Base-by-base conservation (phyloP, 371 early-diverging fungal genomes). In the Nematocida homosporus region DNA sequence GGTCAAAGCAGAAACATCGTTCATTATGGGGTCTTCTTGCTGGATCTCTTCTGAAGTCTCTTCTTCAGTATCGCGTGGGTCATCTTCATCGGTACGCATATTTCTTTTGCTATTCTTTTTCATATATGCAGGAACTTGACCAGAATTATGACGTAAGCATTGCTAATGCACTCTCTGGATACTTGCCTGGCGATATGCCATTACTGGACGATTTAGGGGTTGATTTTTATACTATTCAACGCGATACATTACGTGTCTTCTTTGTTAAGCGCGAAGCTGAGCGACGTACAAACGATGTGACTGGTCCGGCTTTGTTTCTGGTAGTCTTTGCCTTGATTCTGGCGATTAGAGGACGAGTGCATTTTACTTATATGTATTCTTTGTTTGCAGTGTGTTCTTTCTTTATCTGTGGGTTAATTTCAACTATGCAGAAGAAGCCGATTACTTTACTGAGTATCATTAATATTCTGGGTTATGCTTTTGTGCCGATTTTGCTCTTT, bases 1-100 rank as follows among this genome's bases (percentile, higher is more conserved):
- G 1, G 87, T 85, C 76, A 95, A 89, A 48, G 90, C 89, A 38
- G 91, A 38, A 51, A 47, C 63, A 8, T 16, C 47, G 4, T 60
- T 25, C 32, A 18, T 30, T 20, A 20, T 29, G n/a, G 8, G 40
- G 27, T 48, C 37, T 6, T 48, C 32, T 2, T 38, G 10, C 40
- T 59, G 38, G 20, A 61, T 55, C 25, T 59, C 63, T 10, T 56
- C 56, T 27, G 35, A 35, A 42, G 47, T 48, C 29, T 57, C 59
- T 29, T 38, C 40, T 54, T 54, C 55, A 18, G 55, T 54, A 18
- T 59, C 67, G 10, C 35, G 8, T 56, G 69, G 27, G 0, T 59
- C 69, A 27, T 20, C 69, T 56, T 68, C 61, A 47, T 68, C 57
- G 6, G 23, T 42, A 42, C 59, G 41, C 69, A 68, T 68, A 23